phyloP scores from a whole-genome alignment of 1,284 basidiomycete genomes.

The Moesziomyces parantarcticus region DNA sequence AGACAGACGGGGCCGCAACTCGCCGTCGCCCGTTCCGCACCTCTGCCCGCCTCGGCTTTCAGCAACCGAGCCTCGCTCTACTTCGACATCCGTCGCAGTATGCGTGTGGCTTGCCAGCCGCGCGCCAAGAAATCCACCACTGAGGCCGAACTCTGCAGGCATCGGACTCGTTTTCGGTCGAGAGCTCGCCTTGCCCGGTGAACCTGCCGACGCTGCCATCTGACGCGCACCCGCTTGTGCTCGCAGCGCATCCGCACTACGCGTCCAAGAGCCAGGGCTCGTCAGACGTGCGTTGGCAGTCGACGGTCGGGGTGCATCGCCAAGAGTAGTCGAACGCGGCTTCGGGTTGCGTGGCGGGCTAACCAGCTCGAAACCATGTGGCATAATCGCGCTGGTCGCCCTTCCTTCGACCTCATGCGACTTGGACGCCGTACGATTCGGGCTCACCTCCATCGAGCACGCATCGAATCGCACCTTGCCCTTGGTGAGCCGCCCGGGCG shows the following conservation, averaged over 20 bases:
- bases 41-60: not conserved
- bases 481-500: slow-evolving; percentile 1
- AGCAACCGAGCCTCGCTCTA: not conserved
- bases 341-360: slow-evolving; percentile 11
- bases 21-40: not conserved
- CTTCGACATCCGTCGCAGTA: not conserved
- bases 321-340: slow-evolving; percentile 5
- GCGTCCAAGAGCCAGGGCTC: not conserved
- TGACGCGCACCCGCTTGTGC: not conserved
- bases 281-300: slow-evolving; percentile 23
- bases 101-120: not conserved
- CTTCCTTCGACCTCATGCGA: not conserved
- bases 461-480: slow-evolving; percentile 23
- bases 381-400: slow-evolving; percentile 1
- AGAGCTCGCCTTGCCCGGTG: not conserved
- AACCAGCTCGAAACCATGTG: slow-evolving; percentile 35
- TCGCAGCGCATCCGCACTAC: not conserved
- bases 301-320: slow-evolving; percentile 13
- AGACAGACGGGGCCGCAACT: not conserved
- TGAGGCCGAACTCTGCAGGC: not conserved
- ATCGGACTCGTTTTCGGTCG: slow-evolving; percentile 1
- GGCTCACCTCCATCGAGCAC: slow-evolving; percentile 15
- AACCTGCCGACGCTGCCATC: not conserved
- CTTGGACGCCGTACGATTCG: slow-evolving; percentile 4
- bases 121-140: not conserved